These are phyloP conservation scores for Diaporthe ilicicola DNA, from an alignment of 2,329 filamentous ascomycete genomes.

Conservation along the genomic window DNA sequence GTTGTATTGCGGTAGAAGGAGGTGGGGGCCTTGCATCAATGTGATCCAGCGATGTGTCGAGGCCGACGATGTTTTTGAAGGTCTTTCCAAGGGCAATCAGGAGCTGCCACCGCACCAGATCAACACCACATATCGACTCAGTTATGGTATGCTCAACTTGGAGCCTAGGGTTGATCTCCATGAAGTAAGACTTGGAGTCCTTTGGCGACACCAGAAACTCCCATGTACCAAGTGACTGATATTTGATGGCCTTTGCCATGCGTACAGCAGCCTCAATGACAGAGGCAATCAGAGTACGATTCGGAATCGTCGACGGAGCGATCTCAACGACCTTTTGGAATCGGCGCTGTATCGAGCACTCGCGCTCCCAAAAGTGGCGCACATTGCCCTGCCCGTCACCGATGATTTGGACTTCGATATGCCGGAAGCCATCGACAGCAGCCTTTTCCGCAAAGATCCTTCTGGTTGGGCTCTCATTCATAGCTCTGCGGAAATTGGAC, in stretches of 20 bases:
- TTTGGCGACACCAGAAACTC: conserved; percentile 67
- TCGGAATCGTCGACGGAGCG: conserved; percentile 59
- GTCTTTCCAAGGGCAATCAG: conserved; percentile 59
- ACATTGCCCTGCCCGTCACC: conserved; percentile 62
- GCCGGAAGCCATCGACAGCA: conserved; percentile 66
- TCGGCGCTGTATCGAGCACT: conserved; percentile 67
- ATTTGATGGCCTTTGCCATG: conserved; percentile 54
- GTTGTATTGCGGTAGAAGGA: conserved; percentile 57
- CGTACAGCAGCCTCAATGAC: conserved; percentile 25
- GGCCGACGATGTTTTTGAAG: conserved; percentile 45
- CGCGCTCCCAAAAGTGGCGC: conserved; percentile 66
- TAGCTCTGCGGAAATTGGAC: conserved; percentile 56
- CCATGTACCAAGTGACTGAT: conserved; percentile 69
- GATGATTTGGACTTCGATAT: conserved; percentile 69
- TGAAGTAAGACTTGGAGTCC: conserved; percentile 61
- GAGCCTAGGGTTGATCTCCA: conserved; percentile 68
- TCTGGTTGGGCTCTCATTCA: conserved; percentile 65
- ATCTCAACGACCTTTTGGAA: conserved; percentile 70
- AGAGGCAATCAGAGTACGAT: conserved; percentile 52
- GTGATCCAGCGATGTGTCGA: conserved; percentile 48
- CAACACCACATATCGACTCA: conserved; percentile 60
- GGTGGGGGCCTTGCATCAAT: conserved; percentile 28
- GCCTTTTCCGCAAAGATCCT: conserved; percentile 68
- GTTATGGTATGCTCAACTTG: conserved; percentile 72
- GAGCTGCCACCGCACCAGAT: conserved; percentile 64